These are phyloP conservation scores for Hanseniaspora uvarum DNA, from an alignment of 1,139 yeast species.

Conservation along the genomic window DNA sequence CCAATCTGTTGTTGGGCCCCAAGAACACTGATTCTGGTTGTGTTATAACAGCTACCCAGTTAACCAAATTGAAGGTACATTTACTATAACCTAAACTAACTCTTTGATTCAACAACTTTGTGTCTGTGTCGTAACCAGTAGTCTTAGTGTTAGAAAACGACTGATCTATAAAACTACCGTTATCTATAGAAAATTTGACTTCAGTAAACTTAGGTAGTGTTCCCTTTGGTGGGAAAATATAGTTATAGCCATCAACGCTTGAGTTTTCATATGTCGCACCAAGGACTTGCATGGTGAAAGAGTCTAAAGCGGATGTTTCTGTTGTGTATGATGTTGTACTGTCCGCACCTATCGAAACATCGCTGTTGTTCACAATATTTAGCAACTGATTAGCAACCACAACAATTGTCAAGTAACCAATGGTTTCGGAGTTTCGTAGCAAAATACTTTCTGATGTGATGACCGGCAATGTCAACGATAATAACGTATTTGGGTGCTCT, in stretches of 20 bases:
- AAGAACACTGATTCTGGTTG: constrained; percentile 52
- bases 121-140: constrained; percentile 44
- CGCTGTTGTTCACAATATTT: constrained; percentile 41
- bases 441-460: constrained; percentile 64
- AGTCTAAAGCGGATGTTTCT: constrained; percentile 32
- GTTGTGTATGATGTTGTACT: neutral
- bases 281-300: constrained; percentile 37
- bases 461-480: constrained; percentile 49
- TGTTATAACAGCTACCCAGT: constrained; percentile 74
- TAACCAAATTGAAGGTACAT: constrained; percentile 40
- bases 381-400: constrained; percentile 48
- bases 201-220: constrained; percentile 22
- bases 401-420: constrained; percentile 64
- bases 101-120: constrained; percentile 37
- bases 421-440: constrained; percentile 45
- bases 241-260: constrained; percentile 32
- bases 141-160: constrained; percentile 26
- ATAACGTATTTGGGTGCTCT: constrained; percentile 27
- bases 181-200: constrained; percentile 28
- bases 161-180: constrained; percentile 24
- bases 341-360: constrained; percentile 5
- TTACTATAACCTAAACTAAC: constrained; percentile 68
- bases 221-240: constrained; percentile 33
- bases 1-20: constrained; percentile 51
- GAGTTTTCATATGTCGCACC: constrained; percentile 28